These are phyloP conservation scores for Wickerhamia fluorescens DNA, from an alignment of 805 yeast genomes.

Conservation along the genomic window DNA sequence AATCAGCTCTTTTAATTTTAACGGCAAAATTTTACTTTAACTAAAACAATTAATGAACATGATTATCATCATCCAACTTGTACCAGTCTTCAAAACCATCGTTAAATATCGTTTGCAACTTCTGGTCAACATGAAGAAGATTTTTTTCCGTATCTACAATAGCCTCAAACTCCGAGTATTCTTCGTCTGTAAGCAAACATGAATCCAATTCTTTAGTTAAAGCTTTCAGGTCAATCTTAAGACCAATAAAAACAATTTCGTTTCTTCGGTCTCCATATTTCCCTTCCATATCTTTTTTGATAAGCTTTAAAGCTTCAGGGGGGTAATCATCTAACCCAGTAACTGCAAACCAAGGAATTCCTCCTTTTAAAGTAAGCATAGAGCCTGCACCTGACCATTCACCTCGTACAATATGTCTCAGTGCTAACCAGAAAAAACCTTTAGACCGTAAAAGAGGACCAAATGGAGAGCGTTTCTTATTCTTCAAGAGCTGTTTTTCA, in stretches of 20 bases:
- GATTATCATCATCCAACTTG: constrained; percentile 10
- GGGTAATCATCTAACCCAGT: constrained; percentile 27
- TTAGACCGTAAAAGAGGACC: constrained; percentile 34
- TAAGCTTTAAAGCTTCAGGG: constrained; percentile 19
- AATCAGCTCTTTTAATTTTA: too few relatives aligned
- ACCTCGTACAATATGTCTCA: constrained; percentile 33
- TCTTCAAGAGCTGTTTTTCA: constrained; percentile 20
- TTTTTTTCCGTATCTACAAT: constrained; percentile 20
- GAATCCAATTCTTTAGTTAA: constrained; percentile 25
- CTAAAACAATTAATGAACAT: too few relatives aligned
- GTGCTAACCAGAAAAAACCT: constrained; percentile 41
- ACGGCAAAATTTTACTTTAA: too few relatives aligned
- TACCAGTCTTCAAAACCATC: constrained; percentile 43
- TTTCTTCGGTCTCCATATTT: constrained; percentile 38
- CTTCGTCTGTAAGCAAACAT: constrained; percentile 35
- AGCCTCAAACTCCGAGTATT: constrained; percentile 20
- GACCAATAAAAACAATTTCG: constrained; percentile 41
- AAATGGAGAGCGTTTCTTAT: constrained; percentile 30
- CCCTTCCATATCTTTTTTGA: constrained; percentile 31
- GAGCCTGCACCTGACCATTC: constrained; percentile 41
- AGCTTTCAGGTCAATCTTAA: constrained; percentile 20
- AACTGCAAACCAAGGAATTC: constrained; percentile 37
- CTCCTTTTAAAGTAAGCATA: constrained; percentile 35
- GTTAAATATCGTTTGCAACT: constrained; percentile 19
- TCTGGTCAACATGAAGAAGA: constrained; percentile 22